phyloP scores from a whole-genome alignment of 2,329 filamentous ascomycete species.

The Periglandula ipomoeae region DNA sequence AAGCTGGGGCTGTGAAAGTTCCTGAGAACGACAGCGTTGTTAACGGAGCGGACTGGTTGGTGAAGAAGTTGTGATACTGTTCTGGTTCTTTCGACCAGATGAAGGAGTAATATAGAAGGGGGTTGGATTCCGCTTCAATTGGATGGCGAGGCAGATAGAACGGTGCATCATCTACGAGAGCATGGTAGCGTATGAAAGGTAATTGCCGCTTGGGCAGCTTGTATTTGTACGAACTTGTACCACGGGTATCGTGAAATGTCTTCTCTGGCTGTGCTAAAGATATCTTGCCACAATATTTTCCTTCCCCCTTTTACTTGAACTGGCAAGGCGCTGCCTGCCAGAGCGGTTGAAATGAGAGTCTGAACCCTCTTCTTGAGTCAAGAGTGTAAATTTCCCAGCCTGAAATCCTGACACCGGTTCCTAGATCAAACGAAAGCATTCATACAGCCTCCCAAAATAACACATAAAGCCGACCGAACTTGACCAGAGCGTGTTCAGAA shows the following conservation, averaged over 20 bases:
- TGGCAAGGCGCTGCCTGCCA: background rate
- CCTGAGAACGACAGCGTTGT: constrained; percentile 13
- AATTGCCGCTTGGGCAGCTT: constrained; percentile 3
- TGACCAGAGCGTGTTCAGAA: background rate
- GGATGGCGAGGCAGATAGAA: background rate
- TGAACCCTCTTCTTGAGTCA: background rate
- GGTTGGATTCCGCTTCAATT: too few species aligned
- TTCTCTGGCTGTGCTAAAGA: too few species aligned
- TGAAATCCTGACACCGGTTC: background rate
- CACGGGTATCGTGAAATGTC: background rate
- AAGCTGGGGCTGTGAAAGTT: constrained; percentile 24
- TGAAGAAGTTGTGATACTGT: constrained; percentile 9
- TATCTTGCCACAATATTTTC: background rate
- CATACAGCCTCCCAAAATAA: background rate
- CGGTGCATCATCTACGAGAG: too few species aligned
- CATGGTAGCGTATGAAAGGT: background rate
- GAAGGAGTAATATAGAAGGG: too few species aligned
- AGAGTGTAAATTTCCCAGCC: background rate
- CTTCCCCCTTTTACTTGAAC: background rate
- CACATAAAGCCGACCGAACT: background rate
- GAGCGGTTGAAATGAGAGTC: background rate
- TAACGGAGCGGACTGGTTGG: constrained; percentile 26
- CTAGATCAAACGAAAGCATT: background rate
- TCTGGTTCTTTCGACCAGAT: background rate
- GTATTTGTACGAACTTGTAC: background rate